Base-by-base conservation (phyloP, 805 yeast genomes). In the Isabelozyma gotoi region DNA sequence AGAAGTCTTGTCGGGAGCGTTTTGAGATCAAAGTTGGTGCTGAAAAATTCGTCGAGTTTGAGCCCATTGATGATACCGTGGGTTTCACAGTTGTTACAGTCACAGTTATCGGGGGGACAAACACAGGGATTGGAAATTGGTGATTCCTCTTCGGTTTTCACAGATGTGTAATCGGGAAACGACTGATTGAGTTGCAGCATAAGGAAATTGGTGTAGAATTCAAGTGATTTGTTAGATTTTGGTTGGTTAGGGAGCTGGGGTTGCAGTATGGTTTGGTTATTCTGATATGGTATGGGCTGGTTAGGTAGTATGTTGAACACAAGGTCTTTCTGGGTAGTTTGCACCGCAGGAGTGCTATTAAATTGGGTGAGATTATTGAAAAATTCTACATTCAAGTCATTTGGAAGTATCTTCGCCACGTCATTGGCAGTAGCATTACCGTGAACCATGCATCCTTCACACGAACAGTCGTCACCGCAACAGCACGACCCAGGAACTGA, bases 11-110 rank as follows among this genome's bases (percentile, higher is more conserved):
- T 24, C n/a, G n/a, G 8, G 29, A n/a, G 8, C 29, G 29, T 24
- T n/a, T 24, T 24, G 29, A 24, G 8, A n/a, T 24, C 29, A 7
- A 12, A 17, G 17, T 34, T 18, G 19, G 20, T n/a, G 12, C 12
- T 44, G 47, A 68, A 68, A 20, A 64, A 48, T 18, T 72, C 75
- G 43, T 72, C 77, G 27, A 72, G 50, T 44, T 62, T 65, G 43
- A 60, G 51, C 2, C 77, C 77, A 42, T 72, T 62, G 31, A 72
- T 67, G n/a, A 68, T 71, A 1, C 76, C 74, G 47, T 72, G 77
- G 1, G 67, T 62, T 48, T 71, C 76, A 50, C 77, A 72, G 46
- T 71, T 72, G 8, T 63, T 43, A 49, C 77, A 72, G n/a, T 56
- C 64, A 48, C 73, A 67, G 7, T 49, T 43, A 19, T 57, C 57